Evolutionary conservation across 345 rosid species (phyloP).

Genomic region (Euphorbia lathyris): DNA sequence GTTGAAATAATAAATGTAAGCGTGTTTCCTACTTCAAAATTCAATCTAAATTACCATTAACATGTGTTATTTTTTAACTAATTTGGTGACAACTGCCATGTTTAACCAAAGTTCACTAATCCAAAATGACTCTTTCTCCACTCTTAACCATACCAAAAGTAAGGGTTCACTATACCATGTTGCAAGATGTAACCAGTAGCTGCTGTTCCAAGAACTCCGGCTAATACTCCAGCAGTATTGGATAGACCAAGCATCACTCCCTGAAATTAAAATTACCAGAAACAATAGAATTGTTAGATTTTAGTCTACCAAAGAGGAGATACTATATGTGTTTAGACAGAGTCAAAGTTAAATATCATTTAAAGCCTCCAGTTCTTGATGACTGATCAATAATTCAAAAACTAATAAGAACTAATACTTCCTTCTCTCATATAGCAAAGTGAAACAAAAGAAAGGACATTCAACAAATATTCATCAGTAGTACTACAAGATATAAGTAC

Average conservation of each 20-base stretch:
- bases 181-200: slow-evolving; percentile 91
- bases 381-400: no score
- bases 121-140: background rate
- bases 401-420: no score
- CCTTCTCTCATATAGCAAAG: no score
- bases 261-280: slow-evolving; percentile 29
- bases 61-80: no score
- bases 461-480: background rate
- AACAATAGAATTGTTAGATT: background rate
- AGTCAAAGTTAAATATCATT: no score
- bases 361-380: no score
- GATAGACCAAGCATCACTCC: slow-evolving; percentile 92
- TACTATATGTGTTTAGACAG: background rate
- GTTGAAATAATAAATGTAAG: background rate
- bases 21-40: background rate
- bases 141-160: background rate
- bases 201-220: slow-evolving; percentile 95
- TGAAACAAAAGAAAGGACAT: background rate
- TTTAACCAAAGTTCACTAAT: background rate
- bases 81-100: background rate
- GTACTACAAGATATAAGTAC: slow-evolving; percentile 20
- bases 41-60: no score
- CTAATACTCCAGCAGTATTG: slow-evolving; percentile 91
- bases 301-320: background rate
- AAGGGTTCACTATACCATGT: slow-evolving; percentile 49